A percentile compares a stretch with the other conserved stretches of the same genome.
These are phyloP conservation scores for Candida coleopterorum DNA, from an alignment of 805 yeast species.

Conservation along the genomic window DNA sequence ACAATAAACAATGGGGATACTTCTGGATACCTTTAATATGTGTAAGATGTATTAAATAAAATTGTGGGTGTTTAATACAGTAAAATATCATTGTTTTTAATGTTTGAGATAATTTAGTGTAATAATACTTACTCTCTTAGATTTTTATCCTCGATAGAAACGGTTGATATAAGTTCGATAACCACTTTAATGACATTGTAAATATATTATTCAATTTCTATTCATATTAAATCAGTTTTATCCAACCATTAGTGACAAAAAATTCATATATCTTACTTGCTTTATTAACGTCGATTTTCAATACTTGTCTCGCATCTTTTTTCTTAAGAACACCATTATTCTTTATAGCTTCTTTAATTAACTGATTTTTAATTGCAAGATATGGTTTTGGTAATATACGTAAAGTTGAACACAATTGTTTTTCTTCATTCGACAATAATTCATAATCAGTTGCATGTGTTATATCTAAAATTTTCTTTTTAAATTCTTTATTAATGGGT, in stretches of 20 bases:
- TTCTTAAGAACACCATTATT: slow-evolving; percentile 81
- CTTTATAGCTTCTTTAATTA: slow-evolving; percentile 81
- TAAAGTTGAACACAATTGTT: slow-evolving; percentile 73
- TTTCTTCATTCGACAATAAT: slow-evolving; percentile 82
- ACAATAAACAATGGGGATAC: too few relatives aligned
- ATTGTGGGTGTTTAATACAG: too few relatives aligned
- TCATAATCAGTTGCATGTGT: slow-evolving; percentile 79
- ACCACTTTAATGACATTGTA: too few relatives aligned
- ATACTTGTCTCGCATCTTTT: slow-evolving; percentile 76
- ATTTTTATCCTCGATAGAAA: too few relatives aligned
- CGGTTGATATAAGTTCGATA: too few relatives aligned
- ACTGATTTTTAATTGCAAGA: slow-evolving; percentile 81
- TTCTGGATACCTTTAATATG: too few relatives aligned
- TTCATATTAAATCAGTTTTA: not conserved
- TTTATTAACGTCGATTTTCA: slow-evolving; percentile 81
- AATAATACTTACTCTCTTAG: too few relatives aligned
- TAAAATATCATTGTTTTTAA: too few relatives aligned
- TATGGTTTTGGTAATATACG: slow-evolving; percentile 91
- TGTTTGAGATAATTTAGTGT: too few relatives aligned
- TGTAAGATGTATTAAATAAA: too few relatives aligned
- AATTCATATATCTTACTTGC: slow-evolving; percentile 88
- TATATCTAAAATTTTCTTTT: slow-evolving; percentile 56
- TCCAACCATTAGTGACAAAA: slow-evolving; percentile 89
- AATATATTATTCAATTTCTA: too few relatives aligned
- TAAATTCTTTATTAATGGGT: slow-evolving; percentile 39